phyloP scores from a whole-genome alignment of 2,329 filamentous ascomycete genomes.

The Graphilbum sp. region DNA sequence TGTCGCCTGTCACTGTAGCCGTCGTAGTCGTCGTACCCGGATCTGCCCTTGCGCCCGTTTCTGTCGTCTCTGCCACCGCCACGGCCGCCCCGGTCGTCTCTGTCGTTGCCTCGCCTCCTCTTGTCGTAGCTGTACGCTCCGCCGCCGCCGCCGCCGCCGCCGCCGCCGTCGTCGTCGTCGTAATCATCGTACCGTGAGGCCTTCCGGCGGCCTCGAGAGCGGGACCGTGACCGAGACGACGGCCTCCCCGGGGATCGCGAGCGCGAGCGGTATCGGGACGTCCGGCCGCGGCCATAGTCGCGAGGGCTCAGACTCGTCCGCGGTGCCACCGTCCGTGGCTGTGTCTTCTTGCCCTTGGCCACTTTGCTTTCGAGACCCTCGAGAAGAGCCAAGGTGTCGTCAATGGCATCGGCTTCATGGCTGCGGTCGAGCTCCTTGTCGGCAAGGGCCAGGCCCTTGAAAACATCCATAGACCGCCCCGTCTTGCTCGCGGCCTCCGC shows the following conservation, averaged over 20 bases:
- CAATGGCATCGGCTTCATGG: slow-evolving; percentile 47
- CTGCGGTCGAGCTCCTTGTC: slow-evolving; percentile 47
- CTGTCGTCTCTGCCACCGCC: neutral
- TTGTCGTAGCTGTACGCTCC: slow-evolving; percentile 17
- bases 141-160: slow-evolving; percentile 3
- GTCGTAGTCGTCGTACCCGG: slow-evolving; percentile 31
- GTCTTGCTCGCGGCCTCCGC: slow-evolving; percentile 19
- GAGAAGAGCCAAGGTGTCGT: slow-evolving; percentile 85
- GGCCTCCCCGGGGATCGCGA: slow-evolving; percentile 22
- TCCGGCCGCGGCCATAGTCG: slow-evolving; percentile 22
- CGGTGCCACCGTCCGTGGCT: neutral
- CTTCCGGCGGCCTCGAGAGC: slow-evolving; percentile 25
- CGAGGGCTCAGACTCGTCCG: slow-evolving; percentile 8
- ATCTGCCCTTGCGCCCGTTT: slow-evolving; percentile 5
- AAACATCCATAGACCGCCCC: slow-evolving; percentile 46
- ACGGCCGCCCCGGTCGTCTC: slow-evolving; percentile 8
- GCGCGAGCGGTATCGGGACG: slow-evolving; percentile 18
- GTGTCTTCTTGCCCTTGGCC: slow-evolving; percentile 15
- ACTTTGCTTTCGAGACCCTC: slow-evolving; percentile 65
- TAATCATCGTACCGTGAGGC: slow-evolving; percentile 18
- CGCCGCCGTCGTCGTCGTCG: slow-evolving; percentile 28
- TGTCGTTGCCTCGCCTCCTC: slow-evolving; percentile 23
- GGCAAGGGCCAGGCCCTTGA: slow-evolving; percentile 75
- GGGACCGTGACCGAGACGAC: slow-evolving; percentile 20
- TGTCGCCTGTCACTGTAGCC: slow-evolving; percentile 8